Evolutionary conservation across 495 filamentous ascomycete genomes (phyloP).

Genomic region (Tuber calosporum): DNA sequence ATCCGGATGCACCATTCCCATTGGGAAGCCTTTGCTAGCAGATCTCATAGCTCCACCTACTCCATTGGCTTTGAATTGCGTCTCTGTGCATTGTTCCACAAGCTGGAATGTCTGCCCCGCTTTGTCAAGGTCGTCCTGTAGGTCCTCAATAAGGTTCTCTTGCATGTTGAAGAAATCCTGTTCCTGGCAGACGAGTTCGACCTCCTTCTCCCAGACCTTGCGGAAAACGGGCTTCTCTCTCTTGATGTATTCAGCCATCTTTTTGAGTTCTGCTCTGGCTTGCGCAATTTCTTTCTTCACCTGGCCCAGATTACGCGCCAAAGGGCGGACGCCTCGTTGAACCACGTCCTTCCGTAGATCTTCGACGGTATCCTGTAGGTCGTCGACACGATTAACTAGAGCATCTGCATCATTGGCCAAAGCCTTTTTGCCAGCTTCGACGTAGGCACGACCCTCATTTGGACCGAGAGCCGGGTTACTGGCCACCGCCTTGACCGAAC

Average conservation of each 20-base stretch:
- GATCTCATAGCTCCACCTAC: conserved; percentile 49
- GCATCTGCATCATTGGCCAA: conserved; percentile 77
- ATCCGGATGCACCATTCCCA: conserved; percentile 55
- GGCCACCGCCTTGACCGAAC: conserved; percentile 67
- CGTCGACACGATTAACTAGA: conserved; percentile 83
- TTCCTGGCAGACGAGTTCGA: conserved; percentile 89
- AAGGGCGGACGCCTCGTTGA: conserved; percentile 78
- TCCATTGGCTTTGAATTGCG: conserved; percentile 69
- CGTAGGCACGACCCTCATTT: conserved; percentile 70
- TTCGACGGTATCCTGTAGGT: conserved; percentile 91
- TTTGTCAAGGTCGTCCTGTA: conserved; percentile 92
- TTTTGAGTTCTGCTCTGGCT: conserved; percentile 81
- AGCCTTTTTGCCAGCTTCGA: conserved; percentile 74
- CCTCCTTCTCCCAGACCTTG: conserved; percentile 96
- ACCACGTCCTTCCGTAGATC: conserved; percentile 98
- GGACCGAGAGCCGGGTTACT: conserved; percentile 59
- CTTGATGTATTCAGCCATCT: conserved; percentile 85
- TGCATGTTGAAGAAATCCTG: conserved; percentile 88
- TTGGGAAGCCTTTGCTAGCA: conserved; percentile 51
- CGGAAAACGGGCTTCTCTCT: conserved; percentile 92
- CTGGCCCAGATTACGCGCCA: conserved; percentile 80
- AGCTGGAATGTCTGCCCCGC: conserved; percentile 84
- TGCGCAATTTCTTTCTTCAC: conserved; percentile 79
- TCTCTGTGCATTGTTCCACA: conserved; percentile 92
- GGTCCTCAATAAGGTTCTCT: conserved; percentile 83